Conservation (phyloP, 2,329 filamentous ascomycete genomes). For the Aspergillus pseudonomiae region DNA sequence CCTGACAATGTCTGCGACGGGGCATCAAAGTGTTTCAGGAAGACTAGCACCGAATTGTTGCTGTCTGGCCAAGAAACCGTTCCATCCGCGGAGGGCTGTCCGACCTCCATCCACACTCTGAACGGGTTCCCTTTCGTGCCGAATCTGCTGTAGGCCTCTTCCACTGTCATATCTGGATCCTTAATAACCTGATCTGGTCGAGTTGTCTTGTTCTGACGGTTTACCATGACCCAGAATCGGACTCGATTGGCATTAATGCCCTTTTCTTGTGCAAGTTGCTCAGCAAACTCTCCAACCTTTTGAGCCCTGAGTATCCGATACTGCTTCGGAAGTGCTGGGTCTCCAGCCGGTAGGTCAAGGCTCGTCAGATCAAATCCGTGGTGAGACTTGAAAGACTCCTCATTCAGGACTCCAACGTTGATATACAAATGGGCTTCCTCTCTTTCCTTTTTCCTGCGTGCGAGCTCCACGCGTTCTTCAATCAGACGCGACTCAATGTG, state of each 20-base stretch:
- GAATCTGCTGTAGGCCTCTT: slow-evolving; percentile 71
- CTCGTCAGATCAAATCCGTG: slow-evolving; percentile 81
- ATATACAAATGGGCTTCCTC: slow-evolving; percentile 96
- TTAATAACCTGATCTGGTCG: slow-evolving; percentile 85
- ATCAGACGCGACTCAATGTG: slow-evolving; percentile 79
- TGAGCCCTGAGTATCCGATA: slow-evolving; percentile 77
- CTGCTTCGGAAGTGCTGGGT: slow-evolving; percentile 69
- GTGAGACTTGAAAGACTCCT: slow-evolving; percentile 78
- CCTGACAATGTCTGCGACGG: slow-evolving; percentile 75
- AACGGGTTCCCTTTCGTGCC: slow-evolving; percentile 70
- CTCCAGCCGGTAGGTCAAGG: slow-evolving; percentile 63
- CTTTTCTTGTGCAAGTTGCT: slow-evolving; percentile 70
- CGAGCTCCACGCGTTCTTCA: slow-evolving; percentile 76
- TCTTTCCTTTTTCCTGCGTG: slow-evolving; percentile 80
- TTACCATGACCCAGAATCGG: slow-evolving; percentile 96
- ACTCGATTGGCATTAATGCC: slow-evolving; percentile 69
- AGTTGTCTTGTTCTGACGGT: slow-evolving; percentile 95
- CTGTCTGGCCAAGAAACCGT: slow-evolving; percentile 67
- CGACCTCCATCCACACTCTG: slow-evolving; percentile 84
- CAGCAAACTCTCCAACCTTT: slow-evolving; percentile 74
- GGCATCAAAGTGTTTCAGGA: slow-evolving; percentile 89
- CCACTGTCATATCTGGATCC: slow-evolving; percentile 74
- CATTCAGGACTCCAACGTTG: slow-evolving; percentile 77
- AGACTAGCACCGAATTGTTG: slow-evolving; percentile 72
- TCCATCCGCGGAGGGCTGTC: slow-evolving; percentile 69